Percentiles rank a stretch among this genome's conserved stretches.
These are phyloP conservation scores for Fusarium vanettenii DNA, from an alignment of 2,329 filamentous ascomycete genomes.

Conservation along the genomic window DNA sequence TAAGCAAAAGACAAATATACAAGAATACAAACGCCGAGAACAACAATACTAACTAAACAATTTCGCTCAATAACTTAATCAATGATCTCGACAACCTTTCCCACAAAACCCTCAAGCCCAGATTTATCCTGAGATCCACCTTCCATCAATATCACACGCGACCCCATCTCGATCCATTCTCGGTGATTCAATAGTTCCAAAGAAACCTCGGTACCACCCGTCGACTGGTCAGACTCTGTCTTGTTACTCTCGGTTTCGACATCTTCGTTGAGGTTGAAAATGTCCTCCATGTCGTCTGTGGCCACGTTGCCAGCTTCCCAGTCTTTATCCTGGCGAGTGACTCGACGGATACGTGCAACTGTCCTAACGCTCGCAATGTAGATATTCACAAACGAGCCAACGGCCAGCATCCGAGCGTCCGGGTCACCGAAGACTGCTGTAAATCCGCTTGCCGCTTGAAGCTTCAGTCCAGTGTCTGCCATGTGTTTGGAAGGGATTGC, in stretches of 20 bases:
- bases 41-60: slow-evolving; percentile 17
- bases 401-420: slow-evolving; percentile 71
- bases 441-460: slow-evolving; percentile 75
- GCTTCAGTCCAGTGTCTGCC: slow-evolving; percentile 64
- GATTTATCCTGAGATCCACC: slow-evolving; percentile 75
- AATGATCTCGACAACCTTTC: slow-evolving; percentile 71
- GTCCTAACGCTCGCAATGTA: slow-evolving; percentile 91
- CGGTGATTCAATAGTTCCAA: slow-evolving; percentile 76
- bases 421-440: slow-evolving; percentile 76
- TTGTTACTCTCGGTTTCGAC: slow-evolving; percentile 50
- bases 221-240: slow-evolving; percentile 26
- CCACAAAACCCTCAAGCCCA: slow-evolving; percentile 79
- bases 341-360: slow-evolving; percentile 77
- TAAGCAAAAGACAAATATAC: slow-evolving; percentile 4
- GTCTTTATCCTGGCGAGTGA: slow-evolving; percentile 49
- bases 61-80: slow-evolving; percentile 54
- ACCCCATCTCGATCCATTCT: slow-evolving; percentile 80
- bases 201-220: slow-evolving; percentile 64
- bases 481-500: slow-evolving; percentile 71
- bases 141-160: slow-evolving; percentile 77
- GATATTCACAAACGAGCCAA: slow-evolving; percentile 79
- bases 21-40: slow-evolving; percentile 10
- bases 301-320: slow-evolving; percentile 41
- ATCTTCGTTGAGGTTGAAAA: slow-evolving; percentile 68
- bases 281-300: slow-evolving; percentile 61